phyloP scores from a whole-genome alignment of 2,329 filamentous ascomycete genomes.

The Xylariaceae sp. region DNA sequence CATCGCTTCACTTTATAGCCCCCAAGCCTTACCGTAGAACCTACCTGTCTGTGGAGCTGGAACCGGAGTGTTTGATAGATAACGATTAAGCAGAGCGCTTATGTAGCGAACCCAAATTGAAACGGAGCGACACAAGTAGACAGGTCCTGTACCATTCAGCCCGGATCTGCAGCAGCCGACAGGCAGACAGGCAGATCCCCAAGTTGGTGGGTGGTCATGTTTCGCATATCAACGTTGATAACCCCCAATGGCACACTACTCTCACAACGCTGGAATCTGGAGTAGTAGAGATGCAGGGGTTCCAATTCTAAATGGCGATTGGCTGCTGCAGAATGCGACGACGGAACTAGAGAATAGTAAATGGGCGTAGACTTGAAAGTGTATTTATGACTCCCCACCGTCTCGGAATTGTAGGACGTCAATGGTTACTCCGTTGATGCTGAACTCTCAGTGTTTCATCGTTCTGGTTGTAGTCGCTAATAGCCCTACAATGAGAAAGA shows the following conservation, averaged over 20 bases:
- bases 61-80: neutral
- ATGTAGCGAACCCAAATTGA: constrained; percentile 7
- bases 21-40: neutral
- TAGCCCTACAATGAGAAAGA: neutral
- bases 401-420: neutral
- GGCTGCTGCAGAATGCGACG: constrained; percentile 16
- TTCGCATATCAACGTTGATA: constrained; percentile 13
- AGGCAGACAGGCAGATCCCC: neutral
- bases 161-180: constrained; percentile 8
- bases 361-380: constrained; percentile 1
- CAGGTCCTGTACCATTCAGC: constrained; percentile 8
- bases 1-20: neutral
- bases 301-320: constrained; percentile 14
- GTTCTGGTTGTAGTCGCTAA: neutral
- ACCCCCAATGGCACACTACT: constrained; percentile 1
- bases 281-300: constrained; percentile 7
- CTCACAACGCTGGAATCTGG: neutral
- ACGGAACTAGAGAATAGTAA: neutral
- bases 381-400: neutral
- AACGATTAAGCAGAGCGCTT: neutral
- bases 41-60: neutral
- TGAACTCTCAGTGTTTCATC: neutral
- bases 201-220: constrained; percentile 7
- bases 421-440: neutral
- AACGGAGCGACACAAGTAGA: constrained; percentile 7